Percentiles rank a stretch among this genome's conserved stretches.
Conservation (phyloP, 805 yeast genomes). For the Metschnikowia peoriensis region DNA sequence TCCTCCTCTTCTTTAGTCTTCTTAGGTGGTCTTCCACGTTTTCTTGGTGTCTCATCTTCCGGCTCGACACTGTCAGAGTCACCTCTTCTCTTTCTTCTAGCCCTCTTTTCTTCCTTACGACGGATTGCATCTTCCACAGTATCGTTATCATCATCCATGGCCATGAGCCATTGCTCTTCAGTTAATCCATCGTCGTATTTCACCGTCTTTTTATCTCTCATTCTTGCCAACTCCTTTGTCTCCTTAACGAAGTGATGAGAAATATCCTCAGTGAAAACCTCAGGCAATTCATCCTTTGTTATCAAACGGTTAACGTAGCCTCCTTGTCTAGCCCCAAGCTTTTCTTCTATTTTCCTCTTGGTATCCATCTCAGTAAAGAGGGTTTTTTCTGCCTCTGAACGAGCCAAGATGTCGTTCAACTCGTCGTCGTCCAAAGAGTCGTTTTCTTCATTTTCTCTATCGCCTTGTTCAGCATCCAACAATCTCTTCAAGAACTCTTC, state of each 20-base stretch:
- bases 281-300: constrained; percentile 26
- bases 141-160: constrained; percentile 62
- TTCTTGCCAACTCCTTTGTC: constrained; percentile 23
- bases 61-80: constrained; percentile 14
- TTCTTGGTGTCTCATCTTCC: constrained; percentile 9
- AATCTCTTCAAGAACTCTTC: constrained; percentile 73
- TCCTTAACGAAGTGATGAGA: constrained; percentile 27
- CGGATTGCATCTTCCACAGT: constrained; percentile 57
- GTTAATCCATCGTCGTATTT: constrained; percentile 44
- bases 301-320: constrained; percentile 22
- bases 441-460: constrained; percentile 54
- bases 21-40: constrained; percentile 9
- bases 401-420: constrained; percentile 67
- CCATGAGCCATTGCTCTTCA: constrained; percentile 40
- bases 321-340: constrained; percentile 23
- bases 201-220: constrained; percentile 29
- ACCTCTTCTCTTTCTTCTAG: constrained; percentile 36
- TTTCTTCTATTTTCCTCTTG: constrained; percentile 43
- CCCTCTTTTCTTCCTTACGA: constrained; percentile 46
- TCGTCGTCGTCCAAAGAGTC: constrained; percentile 64
- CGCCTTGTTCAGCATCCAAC: constrained; percentile 65
- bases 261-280: constrained; percentile 27
- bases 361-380: constrained; percentile 59
- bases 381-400: constrained; percentile 59
- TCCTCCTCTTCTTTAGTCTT: constrained; percentile 14